Percentiles rank a stretch among this genome's conserved stretches.
Evolutionary conservation across 1,284 basidiomycete species (phyloP).

Genomic region (Ganoderma meredithae): DNA sequence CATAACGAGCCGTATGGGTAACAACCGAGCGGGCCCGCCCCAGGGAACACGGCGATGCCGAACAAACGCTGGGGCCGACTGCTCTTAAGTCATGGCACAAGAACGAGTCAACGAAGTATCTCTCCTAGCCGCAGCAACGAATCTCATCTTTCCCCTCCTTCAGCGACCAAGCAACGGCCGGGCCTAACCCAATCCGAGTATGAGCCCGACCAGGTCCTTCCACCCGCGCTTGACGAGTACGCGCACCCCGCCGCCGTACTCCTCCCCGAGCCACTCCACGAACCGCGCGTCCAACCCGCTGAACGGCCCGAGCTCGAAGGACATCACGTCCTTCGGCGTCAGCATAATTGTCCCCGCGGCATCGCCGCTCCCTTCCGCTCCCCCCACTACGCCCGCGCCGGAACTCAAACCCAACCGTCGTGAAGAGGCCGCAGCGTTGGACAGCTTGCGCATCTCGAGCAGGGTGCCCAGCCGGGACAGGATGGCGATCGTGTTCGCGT

Average conservation of each 20-base stretch:
- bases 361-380: slow-evolving; percentile 11
- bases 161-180: not conserved
- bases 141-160: not conserved
- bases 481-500: slow-evolving; percentile 72
- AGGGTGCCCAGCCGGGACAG: slow-evolving; percentile 64
- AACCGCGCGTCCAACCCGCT: slow-evolving; percentile 73
- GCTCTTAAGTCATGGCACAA: slow-evolving; percentile 5
- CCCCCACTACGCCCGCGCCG: slow-evolving; percentile 30
- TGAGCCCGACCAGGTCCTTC: slow-evolving; percentile 55
- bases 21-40: slow-evolving; percentile 1
- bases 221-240: slow-evolving; percentile 55
- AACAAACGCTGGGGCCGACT: not conserved
- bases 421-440: slow-evolving; percentile 6
- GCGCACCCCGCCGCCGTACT: slow-evolving; percentile 59
- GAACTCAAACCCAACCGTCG: slow-evolving; percentile 9
- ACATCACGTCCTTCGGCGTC: slow-evolving; percentile 66
- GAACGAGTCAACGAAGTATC: not conserved
- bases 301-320: slow-evolving; percentile 75
- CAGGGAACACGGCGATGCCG: not conserved
- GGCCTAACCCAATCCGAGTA: slow-evolving; percentile 49
- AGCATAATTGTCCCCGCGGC: slow-evolving; percentile 40
- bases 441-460: slow-evolving; percentile 43
- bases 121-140: not conserved
- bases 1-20: slow-evolving; percentile 5
- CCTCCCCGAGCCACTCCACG: slow-evolving; percentile 75